A percentile compares a stretch with the other conserved stretches of the same genome.
phyloP scores from a whole-genome alignment of 345 rosid genomes.

The thale cress (Arabidopsis thaliana) region DNA sequence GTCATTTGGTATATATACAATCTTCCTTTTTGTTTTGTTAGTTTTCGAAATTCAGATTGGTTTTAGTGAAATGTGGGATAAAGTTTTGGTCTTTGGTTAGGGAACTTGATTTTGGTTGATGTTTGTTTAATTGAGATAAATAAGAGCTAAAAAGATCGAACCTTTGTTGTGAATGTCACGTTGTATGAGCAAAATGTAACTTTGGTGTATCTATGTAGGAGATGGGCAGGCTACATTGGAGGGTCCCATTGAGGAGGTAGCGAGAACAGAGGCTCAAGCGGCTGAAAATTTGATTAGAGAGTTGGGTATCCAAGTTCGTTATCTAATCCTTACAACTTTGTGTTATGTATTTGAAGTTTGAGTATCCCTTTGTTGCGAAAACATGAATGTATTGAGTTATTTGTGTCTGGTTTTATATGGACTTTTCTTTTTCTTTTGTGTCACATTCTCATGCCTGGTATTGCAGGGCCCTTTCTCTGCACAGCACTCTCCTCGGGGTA shows the following conservation, averaged over 20 bases:
- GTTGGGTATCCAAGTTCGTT: slow-evolving; percentile 78
- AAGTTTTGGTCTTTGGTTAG: slow-evolving; percentile 12
- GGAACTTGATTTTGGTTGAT: slow-evolving; percentile 3
- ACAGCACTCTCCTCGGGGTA: slow-evolving; percentile 86
- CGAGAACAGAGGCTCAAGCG: slow-evolving; percentile 69
- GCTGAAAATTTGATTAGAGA: slow-evolving; percentile 73
- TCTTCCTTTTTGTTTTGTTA: background rate
- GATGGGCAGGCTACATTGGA: slow-evolving; percentile 63
- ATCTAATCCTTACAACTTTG: slow-evolving; percentile 21
- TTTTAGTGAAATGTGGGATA: background rate
- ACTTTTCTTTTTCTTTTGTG: slow-evolving; percentile 1
- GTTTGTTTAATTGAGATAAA: background rate
- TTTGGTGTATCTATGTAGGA: slow-evolving; percentile 49
- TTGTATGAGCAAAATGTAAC: background rate
- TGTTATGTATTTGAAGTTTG: slow-evolving; percentile 12
- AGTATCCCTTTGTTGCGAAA: background rate
- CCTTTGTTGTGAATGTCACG: slow-evolving; percentile 16
- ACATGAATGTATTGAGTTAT: background rate
- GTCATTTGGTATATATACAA: slow-evolving; percentile 42
- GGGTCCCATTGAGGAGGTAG: slow-evolving; percentile 96
- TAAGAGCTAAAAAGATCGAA: slow-evolving; percentile 9
- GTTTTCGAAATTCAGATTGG: slow-evolving; percentile 4
- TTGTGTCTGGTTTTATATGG: slow-evolving; percentile 12
- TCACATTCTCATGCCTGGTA: slow-evolving; percentile 24
- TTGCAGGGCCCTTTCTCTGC: slow-evolving; percentile 80